Evolutionary conservation across 495 filamentous ascomycete genomes (phyloP), one percentile per base, ranked within the genome.

Genomic region (Endocarpon pusillum): DNA sequence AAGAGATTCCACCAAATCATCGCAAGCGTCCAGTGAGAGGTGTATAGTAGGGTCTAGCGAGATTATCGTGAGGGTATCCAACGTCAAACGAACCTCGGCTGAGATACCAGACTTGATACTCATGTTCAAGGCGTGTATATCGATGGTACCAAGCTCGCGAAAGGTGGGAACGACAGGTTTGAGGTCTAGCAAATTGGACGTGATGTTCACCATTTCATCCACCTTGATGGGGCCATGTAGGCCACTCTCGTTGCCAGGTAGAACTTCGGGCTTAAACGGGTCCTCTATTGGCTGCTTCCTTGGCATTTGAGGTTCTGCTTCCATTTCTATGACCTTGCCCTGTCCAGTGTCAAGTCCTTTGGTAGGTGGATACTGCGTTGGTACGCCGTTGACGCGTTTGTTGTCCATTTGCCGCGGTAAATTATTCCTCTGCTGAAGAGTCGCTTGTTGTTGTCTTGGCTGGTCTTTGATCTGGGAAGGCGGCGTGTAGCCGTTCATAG

Each of bases 91-190:
- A 18, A 94, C 72, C 51, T 97, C 89, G 9, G 73, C 74, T 44
- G 82, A 70, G 33, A 97, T 81, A 2, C 87, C 89, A 38, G 79
- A 92, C 40, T 91, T 82, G n/a, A 97, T 61, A 45, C 82, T 81
- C 66, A 82, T 81, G 1, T 73, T 92, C 25, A 97, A 63, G n/a
- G 87, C 83, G 42, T 83, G 79, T 19, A 94, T 75, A 45, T 97
- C 86, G 35, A 97, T 75, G 11, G 79, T 59, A 8, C 89, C 89
- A 19, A 94, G 59, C 42, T 97, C 87, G 3, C 61, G 55, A n/a
- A 80, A 66, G 1, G 58, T 52, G 2, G 89, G 89, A 26, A 86
- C 62, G 40, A 73, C 75, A 1, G 83, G 81, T 44, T 71, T 78
- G 41, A 67, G 55, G 39, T 58, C 62, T 18, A 61, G 53, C 15